A percentile compares a stretch with the other conserved stretches of the same genome.
Conservation (phyloP, 2,329 filamentous ascomycete genomes). For the Xylaria sp. region DNA sequence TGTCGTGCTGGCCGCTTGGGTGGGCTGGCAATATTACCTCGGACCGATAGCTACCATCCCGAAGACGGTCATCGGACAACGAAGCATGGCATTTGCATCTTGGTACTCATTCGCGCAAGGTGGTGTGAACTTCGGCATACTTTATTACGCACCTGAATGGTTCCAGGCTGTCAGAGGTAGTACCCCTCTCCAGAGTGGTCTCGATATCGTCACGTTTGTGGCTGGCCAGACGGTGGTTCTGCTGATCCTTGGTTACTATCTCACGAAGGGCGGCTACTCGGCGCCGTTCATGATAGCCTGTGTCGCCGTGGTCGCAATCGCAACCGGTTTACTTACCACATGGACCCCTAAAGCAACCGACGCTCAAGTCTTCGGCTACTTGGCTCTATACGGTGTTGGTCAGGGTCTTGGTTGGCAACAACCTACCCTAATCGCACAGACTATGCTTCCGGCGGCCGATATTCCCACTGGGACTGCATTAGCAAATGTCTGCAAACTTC, state of each 20-base stretch:
- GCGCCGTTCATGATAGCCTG: conserved; percentile 12
- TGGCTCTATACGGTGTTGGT: conserved; percentile 6
- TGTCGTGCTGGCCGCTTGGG: background rate
- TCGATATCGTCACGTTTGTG: conserved; percentile 7
- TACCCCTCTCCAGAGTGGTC: background rate
- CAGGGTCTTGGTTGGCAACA: conserved; percentile 14
- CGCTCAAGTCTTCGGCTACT: conserved; percentile 3
- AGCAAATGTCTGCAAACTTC: conserved; percentile 8
- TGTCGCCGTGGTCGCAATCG: conserved; percentile 1
- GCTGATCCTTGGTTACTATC: conserved; percentile 1
- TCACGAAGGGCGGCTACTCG: conserved; percentile 8
- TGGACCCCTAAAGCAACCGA: conserved; percentile 3
- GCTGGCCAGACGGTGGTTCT: conserved; percentile 8
- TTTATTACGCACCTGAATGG: conserved; percentile 8
- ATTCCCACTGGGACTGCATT: conserved; percentile 9
- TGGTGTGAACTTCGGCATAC: conserved; percentile 6
- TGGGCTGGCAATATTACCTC: conserved; percentile 5
- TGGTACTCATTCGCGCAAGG: conserved; percentile 15
- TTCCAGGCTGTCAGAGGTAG: conserved; percentile 10
- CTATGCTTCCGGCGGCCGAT: conserved; percentile 8
- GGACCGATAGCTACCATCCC: conserved; percentile 10
- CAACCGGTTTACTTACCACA: background rate
- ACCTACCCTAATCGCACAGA: conserved; percentile 11
- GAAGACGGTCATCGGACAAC: background rate
- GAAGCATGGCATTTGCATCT: conserved; percentile 14